These are phyloP conservation scores for Rhodosporidiobolus odoratus DNA, from an alignment of 768 basidiomycete species.

Conservation along the genomic window DNA sequence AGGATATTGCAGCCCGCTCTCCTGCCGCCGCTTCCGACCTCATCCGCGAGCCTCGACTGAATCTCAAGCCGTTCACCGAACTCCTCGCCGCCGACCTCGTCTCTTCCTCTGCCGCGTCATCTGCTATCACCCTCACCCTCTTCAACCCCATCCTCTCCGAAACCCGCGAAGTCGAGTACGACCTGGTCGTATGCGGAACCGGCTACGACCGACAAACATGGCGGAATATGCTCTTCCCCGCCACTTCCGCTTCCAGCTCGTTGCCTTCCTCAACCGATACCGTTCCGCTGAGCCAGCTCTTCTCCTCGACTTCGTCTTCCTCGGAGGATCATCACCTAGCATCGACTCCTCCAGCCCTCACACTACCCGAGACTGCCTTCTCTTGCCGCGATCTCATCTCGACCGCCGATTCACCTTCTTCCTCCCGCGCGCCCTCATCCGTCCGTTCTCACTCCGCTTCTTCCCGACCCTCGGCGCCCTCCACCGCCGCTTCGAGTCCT, in stretches of 20 bases:
- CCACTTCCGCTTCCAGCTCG: slow-evolving; percentile 48
- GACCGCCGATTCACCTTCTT: neutral
- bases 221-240: slow-evolving; percentile 45
- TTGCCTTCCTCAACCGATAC: slow-evolving; percentile 11
- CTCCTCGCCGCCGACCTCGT: slow-evolving; percentile 4
- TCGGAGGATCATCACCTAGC: neutral
- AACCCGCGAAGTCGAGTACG: slow-evolving; percentile 48
- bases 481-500: slow-evolving; percentile 35
- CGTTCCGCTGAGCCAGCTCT: slow-evolving; percentile 18
- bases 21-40: slow-evolving; percentile 26
- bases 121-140: slow-evolving; percentile 44
- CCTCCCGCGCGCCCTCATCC: slow-evolving; percentile 4
- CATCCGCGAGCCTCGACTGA: slow-evolving; percentile 49
- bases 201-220: slow-evolving; percentile 56
- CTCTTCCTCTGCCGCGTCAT: slow-evolving; percentile 3
- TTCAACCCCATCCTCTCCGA: slow-evolving; percentile 49
- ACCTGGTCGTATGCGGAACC: slow-evolving; percentile 55
- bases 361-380: slow-evolving; percentile 20
- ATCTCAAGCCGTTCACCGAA: slow-evolving; percentile 46
- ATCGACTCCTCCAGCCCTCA: slow-evolving; percentile 10
- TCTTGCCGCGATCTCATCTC: neutral
- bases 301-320: neutral
- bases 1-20: slow-evolving; percentile 49
- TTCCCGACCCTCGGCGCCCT: neutral
- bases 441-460: slow-evolving; percentile 2